A percentile compares a stretch with the other conserved stretches of the same genome.
These are phyloP conservation scores for Globisporangium abappressorium DNA, from an alignment of 352 stramenopile genomes.

Conservation along the genomic window DNA sequence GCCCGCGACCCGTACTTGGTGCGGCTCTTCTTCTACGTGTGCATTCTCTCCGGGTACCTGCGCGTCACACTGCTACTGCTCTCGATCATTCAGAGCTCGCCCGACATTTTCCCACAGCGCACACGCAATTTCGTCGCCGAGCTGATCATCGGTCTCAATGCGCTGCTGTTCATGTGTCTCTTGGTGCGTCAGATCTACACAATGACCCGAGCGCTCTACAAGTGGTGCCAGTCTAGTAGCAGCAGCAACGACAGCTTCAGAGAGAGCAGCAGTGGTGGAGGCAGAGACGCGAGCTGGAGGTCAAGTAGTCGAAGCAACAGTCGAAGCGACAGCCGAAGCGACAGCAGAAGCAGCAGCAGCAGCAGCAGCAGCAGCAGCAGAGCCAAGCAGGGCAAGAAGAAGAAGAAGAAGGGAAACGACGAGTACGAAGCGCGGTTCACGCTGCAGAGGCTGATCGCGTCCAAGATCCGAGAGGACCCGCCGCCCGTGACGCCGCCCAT, in stretches of 20 bases:
- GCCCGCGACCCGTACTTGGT: conserved; percentile 40
- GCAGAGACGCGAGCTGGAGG: background rate
- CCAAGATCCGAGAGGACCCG: conserved; percentile 19
- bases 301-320: conserved; percentile 6
- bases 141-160: conserved; percentile 43
- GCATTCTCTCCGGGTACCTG: conserved; percentile 35
- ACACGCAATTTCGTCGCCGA: conserved; percentile 37
- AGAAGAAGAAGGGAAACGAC: background rate
- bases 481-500: conserved; percentile 7
- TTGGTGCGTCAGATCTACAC: conserved; percentile 41
- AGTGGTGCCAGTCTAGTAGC: conserved; percentile 13
- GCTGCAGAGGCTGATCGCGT: conserved; percentile 16
- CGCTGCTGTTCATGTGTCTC: conserved; percentile 38
- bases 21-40: conserved; percentile 37
- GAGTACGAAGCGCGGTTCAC: conserved; percentile 11
- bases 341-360: background rate
- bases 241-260: background rate
- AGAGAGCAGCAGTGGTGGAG: background rate
- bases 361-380: background rate
- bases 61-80: conserved; percentile 45
- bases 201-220: conserved; percentile 16
- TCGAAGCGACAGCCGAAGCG: background rate
- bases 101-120: conserved; percentile 34
- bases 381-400: background rate
- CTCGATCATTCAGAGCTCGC: conserved; percentile 32